Conservation (phyloP, 805 yeast species). For the Metschnikowia noctiluminum region DNA sequence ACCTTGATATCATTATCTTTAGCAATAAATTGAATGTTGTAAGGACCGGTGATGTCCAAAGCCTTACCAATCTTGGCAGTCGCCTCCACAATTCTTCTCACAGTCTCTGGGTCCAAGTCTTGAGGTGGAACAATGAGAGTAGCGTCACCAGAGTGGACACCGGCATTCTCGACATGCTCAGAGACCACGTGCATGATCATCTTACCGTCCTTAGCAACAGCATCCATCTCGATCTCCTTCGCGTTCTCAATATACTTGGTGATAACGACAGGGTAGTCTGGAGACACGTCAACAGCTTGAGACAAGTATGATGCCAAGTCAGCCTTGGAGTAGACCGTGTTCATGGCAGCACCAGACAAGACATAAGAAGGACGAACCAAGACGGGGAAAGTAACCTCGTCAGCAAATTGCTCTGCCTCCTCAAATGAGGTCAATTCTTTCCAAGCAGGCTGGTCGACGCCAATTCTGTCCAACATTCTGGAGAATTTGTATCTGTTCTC, state of each 20-base stretch:
- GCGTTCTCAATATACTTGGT: slow-evolving; percentile 96
- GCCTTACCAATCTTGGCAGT: slow-evolving; percentile 96
- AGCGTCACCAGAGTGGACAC: slow-evolving; percentile 99
- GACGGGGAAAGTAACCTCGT: slow-evolving; percentile 88
- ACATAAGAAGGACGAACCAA: slow-evolving; percentile 97
- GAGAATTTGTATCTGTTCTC: slow-evolving; percentile 98
- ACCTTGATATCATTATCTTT: slow-evolving; percentile 95
- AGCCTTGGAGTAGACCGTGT: slow-evolving; percentile 85
- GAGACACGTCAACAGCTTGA: slow-evolving; percentile 96
- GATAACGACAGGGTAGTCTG: slow-evolving; percentile 96
- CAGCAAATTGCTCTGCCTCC: slow-evolving; percentile 92
- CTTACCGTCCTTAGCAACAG: slow-evolving; percentile 93
- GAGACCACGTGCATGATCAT: slow-evolving; percentile 96
- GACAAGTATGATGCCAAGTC: slow-evolving; percentile 83
- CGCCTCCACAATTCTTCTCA: slow-evolving; percentile 85
- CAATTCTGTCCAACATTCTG: slow-evolving; percentile 92
- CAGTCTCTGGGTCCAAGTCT: slow-evolving; percentile 88
- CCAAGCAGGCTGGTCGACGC: slow-evolving; percentile 99
- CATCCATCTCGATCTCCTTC: slow-evolving; percentile 98
- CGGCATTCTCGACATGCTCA: slow-evolving; percentile 98
- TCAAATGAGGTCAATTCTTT: slow-evolving; percentile 89
- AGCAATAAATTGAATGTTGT: slow-evolving; percentile 94
- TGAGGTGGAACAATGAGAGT: slow-evolving; percentile 96
- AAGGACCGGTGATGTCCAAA: slow-evolving; percentile 94
- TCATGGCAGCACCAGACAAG: slow-evolving; percentile 98